Percentiles rank a stretch among this genome's conserved stretches.
Conservation (phyloP, 192 early-diverging fungal species). For the Entophlyctis luteolus region DNA sequence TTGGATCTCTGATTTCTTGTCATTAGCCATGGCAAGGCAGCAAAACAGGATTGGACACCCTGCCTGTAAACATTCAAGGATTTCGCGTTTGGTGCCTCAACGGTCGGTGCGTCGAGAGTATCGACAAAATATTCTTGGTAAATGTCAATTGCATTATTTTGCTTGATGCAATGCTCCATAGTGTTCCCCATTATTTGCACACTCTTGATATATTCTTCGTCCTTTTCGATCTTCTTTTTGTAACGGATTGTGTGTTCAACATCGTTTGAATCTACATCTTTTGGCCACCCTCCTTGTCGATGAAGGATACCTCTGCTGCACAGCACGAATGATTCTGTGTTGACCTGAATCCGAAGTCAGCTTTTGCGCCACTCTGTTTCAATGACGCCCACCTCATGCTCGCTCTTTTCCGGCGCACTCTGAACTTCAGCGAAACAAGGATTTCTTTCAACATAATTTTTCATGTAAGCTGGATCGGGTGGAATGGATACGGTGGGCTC, state of each 20-base stretch:
- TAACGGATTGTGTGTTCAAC: slow-evolving; percentile 63
- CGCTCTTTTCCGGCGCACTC: slow-evolving; percentile 50
- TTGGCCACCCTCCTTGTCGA: slow-evolving; percentile 60
- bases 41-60: not conserved
- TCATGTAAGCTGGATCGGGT: slow-evolving; percentile 46
- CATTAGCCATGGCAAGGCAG: not conserved
- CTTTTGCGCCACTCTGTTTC: not conserved
- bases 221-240: slow-evolving; percentile 63
- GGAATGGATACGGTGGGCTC: slow-evolving; percentile 32
- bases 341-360: too few species aligned
- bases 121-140: slow-evolving; percentile 62
- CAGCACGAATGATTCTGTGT: slow-evolving; percentile 52
- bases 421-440: slow-evolving; percentile 46
- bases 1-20: slow-evolving; percentile 47
- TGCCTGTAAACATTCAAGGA: slow-evolving; percentile 58
- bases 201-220: slow-evolving; percentile 58
- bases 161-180: slow-evolving; percentile 63
- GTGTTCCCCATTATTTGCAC: slow-evolving; percentile 48
- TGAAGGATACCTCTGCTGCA: slow-evolving; percentile 54
- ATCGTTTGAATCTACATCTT: slow-evolving; percentile 58
- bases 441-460: slow-evolving; percentile 56
- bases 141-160: slow-evolving; percentile 67
- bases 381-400: slow-evolving; percentile 49
- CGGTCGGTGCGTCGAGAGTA: slow-evolving; percentile 34
- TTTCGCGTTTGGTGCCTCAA: slow-evolving; percentile 51